Base-by-base conservation (phyloP, 2,329 filamentous ascomycete genomes). In the Claviceps cyperi region DNA sequence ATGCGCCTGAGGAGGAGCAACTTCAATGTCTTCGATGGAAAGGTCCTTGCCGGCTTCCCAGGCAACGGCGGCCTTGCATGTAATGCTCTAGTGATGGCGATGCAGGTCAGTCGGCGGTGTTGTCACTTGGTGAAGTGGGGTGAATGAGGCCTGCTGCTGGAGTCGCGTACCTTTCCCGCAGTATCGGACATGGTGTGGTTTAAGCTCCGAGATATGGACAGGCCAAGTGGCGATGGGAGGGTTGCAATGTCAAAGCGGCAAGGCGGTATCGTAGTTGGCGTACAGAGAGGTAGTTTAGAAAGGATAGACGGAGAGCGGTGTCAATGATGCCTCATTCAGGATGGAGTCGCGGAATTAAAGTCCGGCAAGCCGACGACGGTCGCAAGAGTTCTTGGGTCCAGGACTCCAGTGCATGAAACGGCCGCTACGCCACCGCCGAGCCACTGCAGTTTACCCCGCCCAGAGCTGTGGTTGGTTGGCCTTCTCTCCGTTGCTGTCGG, bases 31-130 rank as follows among this genome's bases (percentile, higher is more conserved):
- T 72, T 98, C 92, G 59, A 97, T 78, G 61, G 76, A 81, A 57
- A 98, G 79, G 58, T 87, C 83, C 73, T 95, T 86, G 66, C 86
- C 90, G 46, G 92, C 89, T 70, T 90, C 91, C 92, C 92, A 98
- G 67, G 92, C 92, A 56, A 98, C 85, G 62, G 92, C 92, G 58
- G 92, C 92, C 84, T 92, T 91, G 80, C 90, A 96, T 62, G 83
- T 94, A 66, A 95, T 95, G 61, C 86, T 88, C 88, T 96, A 61
- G 4, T 19, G n/a, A 36, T n/a, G 43, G 22, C 28, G 22, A 48
- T 17, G 4, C 41, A 17, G 9, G 48, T 50, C 46, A 52, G 43
- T 46, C 46, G 50, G 43, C 39, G 24, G 35, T 22, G 15, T 28
- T 48, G 49, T 50, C 41, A 37, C 15, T 39, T 45, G 21, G 22